phyloP scores from a whole-genome alignment of 2,329 filamentous ascomycete species.

The Aspergillus melleus region DNA sequence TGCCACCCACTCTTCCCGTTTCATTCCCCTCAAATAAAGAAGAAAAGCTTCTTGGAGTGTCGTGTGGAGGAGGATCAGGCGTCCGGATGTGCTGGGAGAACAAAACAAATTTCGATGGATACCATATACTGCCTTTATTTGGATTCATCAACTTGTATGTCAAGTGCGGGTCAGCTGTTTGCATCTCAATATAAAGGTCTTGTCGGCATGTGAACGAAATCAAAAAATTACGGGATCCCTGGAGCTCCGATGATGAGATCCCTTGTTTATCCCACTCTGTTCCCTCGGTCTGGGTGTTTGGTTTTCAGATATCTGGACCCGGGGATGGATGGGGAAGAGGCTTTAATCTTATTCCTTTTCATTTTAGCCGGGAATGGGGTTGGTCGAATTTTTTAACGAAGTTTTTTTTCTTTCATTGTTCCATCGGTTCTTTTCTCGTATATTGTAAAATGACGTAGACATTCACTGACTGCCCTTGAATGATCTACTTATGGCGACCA shows the following conservation, averaged over 20 bases:
- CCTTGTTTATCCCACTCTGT: background rate
- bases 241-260: slow-evolving; percentile 16
- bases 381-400: slow-evolving; percentile 26
- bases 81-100: slow-evolving; percentile 32
- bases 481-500: background rate
- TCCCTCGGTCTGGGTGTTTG: background rate
- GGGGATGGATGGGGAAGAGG: slow-evolving; percentile 6
- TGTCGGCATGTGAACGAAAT: slow-evolving; percentile 34
- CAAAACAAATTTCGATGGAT: slow-evolving; percentile 39
- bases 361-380: slow-evolving; percentile 14
- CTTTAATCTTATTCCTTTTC: slow-evolving; percentile 16
- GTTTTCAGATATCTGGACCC: slow-evolving; percentile 1
- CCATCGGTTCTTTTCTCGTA: background rate
- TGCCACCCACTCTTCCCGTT: slow-evolving; percentile 99
- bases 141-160: slow-evolving; percentile 41
- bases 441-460: background rate
- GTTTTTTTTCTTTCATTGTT: slow-evolving; percentile 7
- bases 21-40: slow-evolving; percentile 99
- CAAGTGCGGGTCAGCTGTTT: slow-evolving; percentile 41
- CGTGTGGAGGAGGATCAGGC: slow-evolving; percentile 38
- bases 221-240: slow-evolving; percentile 9
- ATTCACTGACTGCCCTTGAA: background rate
- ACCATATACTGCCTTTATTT: slow-evolving; percentile 24
- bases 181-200: slow-evolving; percentile 43
- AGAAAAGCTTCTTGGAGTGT: slow-evolving; percentile 39